These are phyloP conservation scores for Entonaema liquescens DNA, from an alignment of 495 filamentous ascomycete genomes.

Conservation along the genomic window DNA sequence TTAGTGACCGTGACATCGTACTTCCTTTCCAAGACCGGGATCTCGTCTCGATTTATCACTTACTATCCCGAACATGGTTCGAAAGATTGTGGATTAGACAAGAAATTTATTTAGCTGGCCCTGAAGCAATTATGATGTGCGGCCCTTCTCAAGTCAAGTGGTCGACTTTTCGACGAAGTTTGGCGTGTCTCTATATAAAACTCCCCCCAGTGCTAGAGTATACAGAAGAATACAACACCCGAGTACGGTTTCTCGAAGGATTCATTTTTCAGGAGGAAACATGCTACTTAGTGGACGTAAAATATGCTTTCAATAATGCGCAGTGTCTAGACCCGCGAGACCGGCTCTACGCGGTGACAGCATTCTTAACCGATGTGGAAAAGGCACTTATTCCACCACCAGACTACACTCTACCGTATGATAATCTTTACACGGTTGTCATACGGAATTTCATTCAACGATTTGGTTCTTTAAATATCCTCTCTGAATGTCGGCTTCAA, in stretches of 20 bases:
- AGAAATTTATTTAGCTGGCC: conserved; percentile 25
- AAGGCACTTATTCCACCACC: conserved; percentile 2
- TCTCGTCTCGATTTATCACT: neutral
- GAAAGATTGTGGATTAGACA: conserved; percentile 32
- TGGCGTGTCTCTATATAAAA: conserved; percentile 2
- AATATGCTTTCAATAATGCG: neutral
- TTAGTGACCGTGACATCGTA: neutral
- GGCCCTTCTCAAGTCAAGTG: conserved; percentile 11
- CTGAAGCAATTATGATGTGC: conserved; percentile 21
- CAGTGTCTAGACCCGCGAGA: conserved; percentile 19
- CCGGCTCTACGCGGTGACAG: conserved; percentile 18
- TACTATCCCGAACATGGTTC: conserved; percentile 26
- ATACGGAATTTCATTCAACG: neutral
- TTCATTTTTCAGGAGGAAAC: neutral
- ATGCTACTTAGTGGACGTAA: neutral
- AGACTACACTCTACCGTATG: conserved; percentile 17
- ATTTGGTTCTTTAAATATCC: neutral
- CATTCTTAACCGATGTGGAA: conserved; percentile 1
- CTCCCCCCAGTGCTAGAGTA: no score
- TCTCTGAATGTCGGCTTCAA: neutral
- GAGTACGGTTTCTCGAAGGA: neutral
- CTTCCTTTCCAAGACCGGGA: neutral
- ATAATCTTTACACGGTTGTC: conserved; percentile 7
- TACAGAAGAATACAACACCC: neutral
- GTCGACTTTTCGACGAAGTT: conserved; percentile 15